A percentile compares a stretch with the other conserved stretches of the same genome.
These are phyloP conservation scores for bread wheat (Triticum aestivum) DNA, from an alignment of 176 grass and related monocot genomes.

Conservation along the genomic window IWGSC_CS_RefSeq_v2.1 NC_057809.1:449239273-449239772, in stretches of 20 bases:
- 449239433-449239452: neutral
- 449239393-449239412: constrained; percentile 3
- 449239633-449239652: neutral
- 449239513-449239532: neutral
- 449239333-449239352: neutral
- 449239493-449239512: neutral
- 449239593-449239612: constrained; percentile 15
- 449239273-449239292: neutral
- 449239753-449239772: constrained; percentile 38
- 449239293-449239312: neutral
- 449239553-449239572: neutral
- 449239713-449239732: neutral
- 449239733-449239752: constrained; percentile 17
- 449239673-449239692: neutral
- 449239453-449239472: neutral
- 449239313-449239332: neutral
- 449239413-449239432: neutral
- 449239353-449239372: neutral
- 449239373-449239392: neutral
- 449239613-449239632: constrained; percentile 3
- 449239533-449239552: neutral
- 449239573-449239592: neutral
- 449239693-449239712: neutral
- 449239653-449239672: neutral
- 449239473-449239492: neutral